Evolutionary conservation across 163 green algal species (phyloP), one percentile per base, ranked within the genome.

Genomic region (Trebouxia gelatinosa): DNA sequence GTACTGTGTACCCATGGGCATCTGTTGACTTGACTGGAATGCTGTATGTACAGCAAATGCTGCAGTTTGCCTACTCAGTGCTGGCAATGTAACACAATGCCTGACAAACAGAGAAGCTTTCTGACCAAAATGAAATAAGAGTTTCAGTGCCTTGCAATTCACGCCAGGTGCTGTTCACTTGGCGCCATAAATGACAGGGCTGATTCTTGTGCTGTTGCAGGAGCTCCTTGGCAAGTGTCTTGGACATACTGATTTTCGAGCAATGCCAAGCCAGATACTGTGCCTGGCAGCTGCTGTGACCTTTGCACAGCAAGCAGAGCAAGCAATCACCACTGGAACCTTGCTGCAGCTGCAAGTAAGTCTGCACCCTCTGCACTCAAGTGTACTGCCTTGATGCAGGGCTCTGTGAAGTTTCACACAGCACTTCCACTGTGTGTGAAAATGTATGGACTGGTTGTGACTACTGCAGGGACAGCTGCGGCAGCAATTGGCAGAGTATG

Each of bases 251-350:
- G 78, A 83, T 43, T 85, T 83, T 79, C 64, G 83, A 32, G 46
- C 40, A 7, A 70, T 83, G 38, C 81, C 82, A 1, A 75, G 35
- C 26, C 91, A 96, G 78, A 74, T 91, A 17, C 80, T 95, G 39
- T 87, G 89, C 59, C 83, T 96, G n/a, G 84, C 87, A 65, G 87
- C 94, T 32, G 79, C 82, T 0, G 62, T 95, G 7, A 74, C 74
- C 19, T 96, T 95, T 80, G 93, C 90, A 19, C 70, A 78, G 57
- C 71, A 84, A 35, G 83, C 82, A 28, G 89, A 94, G 78, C 19
- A 76, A 1, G 88, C 89, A 46, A 89, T 93, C 35, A 64, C 75
- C 51, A 17, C 67, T 5, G 83, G 83, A 65, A 46, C 29, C 13
- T 54, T 90, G 48, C 46, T 31, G 6, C 38, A 78, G 26, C 84